These are phyloP conservation scores for Bipolaris cookei DNA, from an alignment of 2,329 filamentous ascomycete genomes.

Conservation along the genomic window DNA sequence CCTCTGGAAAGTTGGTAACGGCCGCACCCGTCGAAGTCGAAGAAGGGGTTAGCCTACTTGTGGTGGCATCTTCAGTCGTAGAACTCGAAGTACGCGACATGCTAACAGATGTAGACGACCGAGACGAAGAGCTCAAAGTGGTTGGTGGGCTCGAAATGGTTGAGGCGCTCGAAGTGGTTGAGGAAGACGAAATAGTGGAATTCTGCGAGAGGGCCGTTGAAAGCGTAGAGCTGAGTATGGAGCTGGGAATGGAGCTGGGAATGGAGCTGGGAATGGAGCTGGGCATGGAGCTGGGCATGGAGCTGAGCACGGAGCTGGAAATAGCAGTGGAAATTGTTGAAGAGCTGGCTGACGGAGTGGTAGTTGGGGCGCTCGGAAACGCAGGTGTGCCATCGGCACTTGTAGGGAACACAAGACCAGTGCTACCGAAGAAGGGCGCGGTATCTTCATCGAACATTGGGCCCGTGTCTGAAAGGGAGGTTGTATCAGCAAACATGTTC, in stretches of 20 bases:
- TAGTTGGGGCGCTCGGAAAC: constrained; percentile 13
- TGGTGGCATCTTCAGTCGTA: constrained; percentile 6
- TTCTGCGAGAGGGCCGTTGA: constrained; percentile 5
- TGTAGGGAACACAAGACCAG: constrained; percentile 24
- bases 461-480: constrained; percentile 19
- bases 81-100: constrained; percentile 14
- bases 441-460: constrained; percentile 29
- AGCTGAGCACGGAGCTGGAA: constrained; percentile 4
- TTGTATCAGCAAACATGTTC: neutral
- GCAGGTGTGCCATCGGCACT: constrained; percentile 14
- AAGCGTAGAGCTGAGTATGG: constrained; percentile 11
- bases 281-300: neutral
- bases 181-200: constrained; percentile 1
- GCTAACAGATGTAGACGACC: constrained; percentile 8
- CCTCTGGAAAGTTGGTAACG: constrained; percentile 18
- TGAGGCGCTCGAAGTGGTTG: neutral
- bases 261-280: constrained; percentile 8
- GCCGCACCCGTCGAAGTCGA: constrained; percentile 28
- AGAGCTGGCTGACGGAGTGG: constrained; percentile 11
- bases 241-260: constrained; percentile 8
- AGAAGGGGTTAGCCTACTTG: constrained; percentile 13
- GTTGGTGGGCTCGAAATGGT: too few relatives aligned
- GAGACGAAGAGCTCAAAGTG: neutral
- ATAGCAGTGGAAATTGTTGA: neutral
- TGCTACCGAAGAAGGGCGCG: constrained; percentile 25